Conservation (phyloP, 306 rosid species). For the Prunus fruticosa region DNA sequence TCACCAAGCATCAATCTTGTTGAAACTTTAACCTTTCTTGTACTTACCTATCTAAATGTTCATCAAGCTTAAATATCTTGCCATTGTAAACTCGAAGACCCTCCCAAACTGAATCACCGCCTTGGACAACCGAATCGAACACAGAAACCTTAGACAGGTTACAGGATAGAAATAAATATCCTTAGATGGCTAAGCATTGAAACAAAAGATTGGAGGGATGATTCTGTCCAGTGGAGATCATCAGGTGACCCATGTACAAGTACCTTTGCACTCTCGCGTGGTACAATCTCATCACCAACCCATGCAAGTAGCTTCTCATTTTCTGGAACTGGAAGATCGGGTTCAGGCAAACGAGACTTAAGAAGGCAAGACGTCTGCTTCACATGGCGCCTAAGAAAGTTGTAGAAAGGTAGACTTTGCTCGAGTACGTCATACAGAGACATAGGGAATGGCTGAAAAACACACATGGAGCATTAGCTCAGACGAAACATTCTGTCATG, state of each 20-base stretch:
- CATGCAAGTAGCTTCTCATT: slow-evolving; percentile 77
- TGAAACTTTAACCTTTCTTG: slow-evolving; percentile 1
- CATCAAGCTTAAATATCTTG: slow-evolving; percentile 81
- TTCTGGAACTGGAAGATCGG: slow-evolving; percentile 80
- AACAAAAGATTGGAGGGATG: slow-evolving; percentile 15
- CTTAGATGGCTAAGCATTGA: slow-evolving; percentile 20
- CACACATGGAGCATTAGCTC: slow-evolving; percentile 18
- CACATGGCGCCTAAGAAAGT: slow-evolving; percentile 59
- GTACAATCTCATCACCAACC: slow-evolving; percentile 81
- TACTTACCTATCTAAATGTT: slow-evolving; percentile 78
- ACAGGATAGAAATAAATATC: slow-evolving; percentile 22
- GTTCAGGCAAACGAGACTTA: slow-evolving; percentile 56
- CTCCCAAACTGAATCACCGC: slow-evolving; percentile 95
- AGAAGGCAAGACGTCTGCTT: slow-evolving; percentile 47
- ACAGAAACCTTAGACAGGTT: slow-evolving; percentile 64
- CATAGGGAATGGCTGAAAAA: slow-evolving; percentile 64
- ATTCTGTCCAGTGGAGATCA: slow-evolving; percentile 8
- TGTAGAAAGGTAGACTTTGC: slow-evolving; percentile 74
- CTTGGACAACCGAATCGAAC: slow-evolving; percentile 88
- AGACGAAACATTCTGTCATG: neutral
- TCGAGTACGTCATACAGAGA: slow-evolving; percentile 59
- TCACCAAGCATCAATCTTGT: neutral
- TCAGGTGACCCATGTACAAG: slow-evolving; percentile 1
- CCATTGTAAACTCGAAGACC: slow-evolving; percentile 80
- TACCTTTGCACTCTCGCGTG: slow-evolving; percentile 88